Conservation (phyloP, 306 rosid species). For the Quercus alba region DNA sequence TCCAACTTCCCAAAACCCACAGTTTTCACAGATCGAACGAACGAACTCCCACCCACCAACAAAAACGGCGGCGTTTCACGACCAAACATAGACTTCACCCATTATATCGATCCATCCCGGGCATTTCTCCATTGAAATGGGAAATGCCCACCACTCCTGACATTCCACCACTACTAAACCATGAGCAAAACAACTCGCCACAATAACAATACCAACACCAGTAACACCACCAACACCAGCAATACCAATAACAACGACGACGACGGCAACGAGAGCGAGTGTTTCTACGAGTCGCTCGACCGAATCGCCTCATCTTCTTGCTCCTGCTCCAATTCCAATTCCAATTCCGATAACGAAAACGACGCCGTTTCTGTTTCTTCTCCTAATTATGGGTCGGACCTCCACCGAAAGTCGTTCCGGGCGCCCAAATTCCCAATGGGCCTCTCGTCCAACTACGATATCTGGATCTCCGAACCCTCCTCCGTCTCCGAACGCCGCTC, state of each 20-base stretch:
- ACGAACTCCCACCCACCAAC: too few species aligned
- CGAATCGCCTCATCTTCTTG: conserved; percentile 80
- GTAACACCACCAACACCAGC: conserved; percentile 43
- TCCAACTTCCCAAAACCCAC: conserved; percentile 28
- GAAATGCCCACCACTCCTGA: conserved; percentile 52
- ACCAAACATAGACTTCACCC: not conserved
- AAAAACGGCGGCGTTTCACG: not conserved
- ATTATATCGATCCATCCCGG: conserved; percentile 16
- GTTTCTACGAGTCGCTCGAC: conserved; percentile 90
- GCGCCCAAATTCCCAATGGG: conserved; percentile 60
- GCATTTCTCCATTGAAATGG: conserved; percentile 65
- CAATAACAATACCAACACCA: conserved; percentile 49
- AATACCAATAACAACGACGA: conserved; percentile 51
- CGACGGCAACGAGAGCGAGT: conserved; percentile 53
- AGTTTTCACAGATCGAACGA: conserved; percentile 1
- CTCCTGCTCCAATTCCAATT: conserved; percentile 83
- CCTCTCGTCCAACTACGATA: conserved; percentile 54
- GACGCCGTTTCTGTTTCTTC: conserved; percentile 28
- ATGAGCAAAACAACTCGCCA: conserved; percentile 63
- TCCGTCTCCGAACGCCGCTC: conserved; percentile 87
- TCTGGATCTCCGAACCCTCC: conserved; percentile 94
- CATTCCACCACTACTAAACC: conserved; percentile 17
- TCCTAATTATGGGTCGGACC: conserved; percentile 45
- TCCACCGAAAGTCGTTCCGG: conserved; percentile 18
- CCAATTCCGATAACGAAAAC: conserved; percentile 38